Base-by-base conservation (phyloP, 371 early-diverging fungal genomes). In the Enterocytospora artemiae region DNA sequence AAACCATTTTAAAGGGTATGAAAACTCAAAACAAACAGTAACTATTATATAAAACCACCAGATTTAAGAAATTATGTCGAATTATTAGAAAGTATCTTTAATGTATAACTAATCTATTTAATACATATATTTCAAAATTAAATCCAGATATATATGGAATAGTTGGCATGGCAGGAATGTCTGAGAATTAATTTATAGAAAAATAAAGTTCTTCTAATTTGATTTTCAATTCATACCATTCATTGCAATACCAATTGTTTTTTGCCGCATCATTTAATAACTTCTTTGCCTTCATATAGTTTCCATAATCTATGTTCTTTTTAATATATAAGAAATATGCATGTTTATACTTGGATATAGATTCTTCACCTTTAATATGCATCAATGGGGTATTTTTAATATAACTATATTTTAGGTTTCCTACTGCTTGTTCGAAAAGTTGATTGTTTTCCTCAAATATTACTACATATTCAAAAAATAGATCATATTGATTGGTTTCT, bases 221-320 rank as follows among this genome's bases (percentile, higher is more conserved):
- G n/a, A n/a, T n/a, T n/a, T n/a, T n/a, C n/a, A n/a, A n/a, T n/a
- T 69, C 70, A 49, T 34, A 63, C 24, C 44, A 31, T 7, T 43
- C 56, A 37, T 69, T 62, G 24, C 46, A 58, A n/a, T 27, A 27
- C 32, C 57, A 69, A 2, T 44, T 33, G 4, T 59, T 69, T 22
- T 57, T 48, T 44, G 37, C 32, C 30, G 59, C 58, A 41, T 45
- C 31, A 31, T 69, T 57, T 12, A 69, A 48, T 4, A 54, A 25
- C 46, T 58, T 64, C 20, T 52, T 55, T 5, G 65, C 65, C 22
- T 44, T 52, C 27, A 62, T 37, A 44, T 34, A 65, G 25, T 69
- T 51, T 30, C 30, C 27, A n/a, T 36, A 32, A 22, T 69, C 50
- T 0, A 50, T 31, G 3, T 7, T 7, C 31, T 60, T 60, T n/a